These are phyloP conservation scores for Saraca asoca DNA, from an alignment of 331 rosid genomes.

Conservation along the genomic window DNA sequence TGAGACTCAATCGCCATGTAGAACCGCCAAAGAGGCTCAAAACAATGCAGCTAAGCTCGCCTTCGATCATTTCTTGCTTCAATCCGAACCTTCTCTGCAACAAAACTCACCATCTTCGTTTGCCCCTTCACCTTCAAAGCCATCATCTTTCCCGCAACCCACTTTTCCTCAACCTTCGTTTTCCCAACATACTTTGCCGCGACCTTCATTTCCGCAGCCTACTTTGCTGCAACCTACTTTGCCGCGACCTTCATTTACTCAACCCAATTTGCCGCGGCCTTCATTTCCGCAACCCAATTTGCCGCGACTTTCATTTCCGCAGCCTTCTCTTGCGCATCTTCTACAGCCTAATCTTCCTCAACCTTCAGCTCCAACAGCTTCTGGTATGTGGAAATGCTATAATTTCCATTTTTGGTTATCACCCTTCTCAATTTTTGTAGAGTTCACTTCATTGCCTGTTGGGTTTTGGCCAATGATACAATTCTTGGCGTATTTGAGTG, in stretches of 20 bases:
- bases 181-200: background rate
- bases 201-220: background rate
- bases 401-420: background rate
- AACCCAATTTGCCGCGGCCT: background rate
- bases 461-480: background rate
- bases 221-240: slow-evolving; percentile 1
- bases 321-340: slow-evolving; percentile 2
- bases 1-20: background rate
- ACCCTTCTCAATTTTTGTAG: background rate
- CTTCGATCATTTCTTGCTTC: slow-evolving; percentile 36
- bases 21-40: slow-evolving; percentile 50
- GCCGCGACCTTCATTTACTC: slow-evolving; percentile 21
- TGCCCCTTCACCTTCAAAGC: background rate
- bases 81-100: background rate
- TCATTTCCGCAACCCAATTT: background rate
- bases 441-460: slow-evolving; percentile 5
- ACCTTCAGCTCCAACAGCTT: slow-evolving; percentile 25
- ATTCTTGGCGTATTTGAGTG: slow-evolving; percentile 9
- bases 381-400: background rate
- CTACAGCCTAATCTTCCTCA: slow-evolving; percentile 27
- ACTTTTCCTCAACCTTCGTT: background rate
- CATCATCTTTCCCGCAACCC: background rate
- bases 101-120: background rate
- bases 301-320: slow-evolving; percentile 1
- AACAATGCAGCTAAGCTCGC: slow-evolving; percentile 67